phyloP scores from a whole-genome alignment of 2,329 filamentous ascomycete species.

The Hansfordia pulvinata region DNA sequence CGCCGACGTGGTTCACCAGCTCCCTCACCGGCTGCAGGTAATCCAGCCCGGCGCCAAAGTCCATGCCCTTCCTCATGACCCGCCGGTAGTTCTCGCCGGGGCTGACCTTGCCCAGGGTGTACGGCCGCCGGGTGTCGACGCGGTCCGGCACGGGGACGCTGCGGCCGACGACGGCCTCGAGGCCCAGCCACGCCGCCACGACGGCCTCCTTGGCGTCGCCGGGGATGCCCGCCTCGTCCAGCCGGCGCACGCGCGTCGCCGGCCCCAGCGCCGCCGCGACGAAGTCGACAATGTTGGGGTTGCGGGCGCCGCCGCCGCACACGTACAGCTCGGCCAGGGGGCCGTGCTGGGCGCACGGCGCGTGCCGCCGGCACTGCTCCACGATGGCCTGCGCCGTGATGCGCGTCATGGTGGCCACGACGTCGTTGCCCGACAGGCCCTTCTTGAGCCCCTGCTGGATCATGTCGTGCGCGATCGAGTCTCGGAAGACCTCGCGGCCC shows the following conservation, averaged over 20 bases:
- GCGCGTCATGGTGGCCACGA: constrained; percentile 43
- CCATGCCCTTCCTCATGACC: constrained; percentile 35
- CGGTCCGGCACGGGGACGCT: constrained; percentile 36
- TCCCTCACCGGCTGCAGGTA: constrained; percentile 31
- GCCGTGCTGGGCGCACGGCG: constrained; percentile 22
- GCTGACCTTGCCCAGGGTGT: constrained; percentile 39
- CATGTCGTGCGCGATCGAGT: constrained; percentile 37
- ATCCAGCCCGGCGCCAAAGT: constrained; percentile 30
- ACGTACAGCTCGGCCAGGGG: constrained; percentile 39
- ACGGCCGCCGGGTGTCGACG: constrained; percentile 35
- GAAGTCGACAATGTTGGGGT: constrained; percentile 40
- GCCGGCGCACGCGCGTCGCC: constrained; percentile 33
- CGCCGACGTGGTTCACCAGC: constrained; percentile 34
- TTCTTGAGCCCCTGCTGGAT: constrained; percentile 29
- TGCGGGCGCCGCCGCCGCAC: constrained; percentile 44
- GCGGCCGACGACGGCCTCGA: constrained; percentile 42
- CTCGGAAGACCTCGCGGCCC: constrained; percentile 44
- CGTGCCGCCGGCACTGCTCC: constrained; percentile 30
- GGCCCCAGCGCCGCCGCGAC: constrained; percentile 35
- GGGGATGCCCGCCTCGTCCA: constrained; percentile 43
- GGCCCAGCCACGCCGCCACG: constrained; percentile 46
- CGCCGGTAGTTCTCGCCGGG: constrained; percentile 42
- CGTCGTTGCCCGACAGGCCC: constrained; percentile 32
- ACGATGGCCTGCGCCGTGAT: constrained; percentile 46
- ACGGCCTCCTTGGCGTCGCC: constrained; percentile 45